Conservation (phyloP, 2,329 filamentous ascomycete genomes). For the Cladophialophora psammophila region DNA sequence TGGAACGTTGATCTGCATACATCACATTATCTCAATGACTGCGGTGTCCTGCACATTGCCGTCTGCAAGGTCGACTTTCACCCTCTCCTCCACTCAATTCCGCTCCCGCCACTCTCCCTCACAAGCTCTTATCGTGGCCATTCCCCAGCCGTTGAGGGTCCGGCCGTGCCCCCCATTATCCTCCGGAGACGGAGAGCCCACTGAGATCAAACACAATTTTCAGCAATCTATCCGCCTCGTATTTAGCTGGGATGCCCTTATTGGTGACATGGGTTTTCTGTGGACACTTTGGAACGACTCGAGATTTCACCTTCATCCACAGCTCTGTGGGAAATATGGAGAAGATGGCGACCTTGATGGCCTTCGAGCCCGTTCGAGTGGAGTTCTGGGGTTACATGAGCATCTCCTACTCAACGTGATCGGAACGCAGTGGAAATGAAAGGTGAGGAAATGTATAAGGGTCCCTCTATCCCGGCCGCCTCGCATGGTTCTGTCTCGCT, state of each 20-base stretch:
- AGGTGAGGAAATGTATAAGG: conserved; percentile 4
- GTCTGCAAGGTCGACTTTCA: conserved; percentile 22
- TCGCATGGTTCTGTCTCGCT: not conserved
- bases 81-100: conserved; percentile 9
- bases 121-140: conserved; percentile 5
- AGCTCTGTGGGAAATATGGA: conserved; percentile 7
- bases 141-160: conserved; percentile 6
- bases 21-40: not conserved
- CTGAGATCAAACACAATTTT: not conserved
- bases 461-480: not conserved
- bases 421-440: conserved; percentile 9
- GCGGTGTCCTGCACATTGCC: too few species aligned
- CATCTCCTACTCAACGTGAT: not conserved
- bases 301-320: conserved; percentile 8
- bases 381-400: conserved; percentile 11
- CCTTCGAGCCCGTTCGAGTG: conserved; percentile 1
- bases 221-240: not conserved
- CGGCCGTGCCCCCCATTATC: not conserved
- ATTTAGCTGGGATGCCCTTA: conserved; percentile 16
- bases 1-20: conserved; percentile 10
- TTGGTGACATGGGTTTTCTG: conserved; percentile 12
- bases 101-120: conserved; percentile 10
- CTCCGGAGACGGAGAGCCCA: conserved; percentile 13
- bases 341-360: conserved; percentile 16
- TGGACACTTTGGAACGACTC: conserved; percentile 9